Percentiles rank a stretch among this genome's conserved stretches.
These are phyloP conservation scores for Penicillium roqueforti DNA, from an alignment of 495 filamentous ascomycete genomes.

Conservation along the genomic window DNA sequence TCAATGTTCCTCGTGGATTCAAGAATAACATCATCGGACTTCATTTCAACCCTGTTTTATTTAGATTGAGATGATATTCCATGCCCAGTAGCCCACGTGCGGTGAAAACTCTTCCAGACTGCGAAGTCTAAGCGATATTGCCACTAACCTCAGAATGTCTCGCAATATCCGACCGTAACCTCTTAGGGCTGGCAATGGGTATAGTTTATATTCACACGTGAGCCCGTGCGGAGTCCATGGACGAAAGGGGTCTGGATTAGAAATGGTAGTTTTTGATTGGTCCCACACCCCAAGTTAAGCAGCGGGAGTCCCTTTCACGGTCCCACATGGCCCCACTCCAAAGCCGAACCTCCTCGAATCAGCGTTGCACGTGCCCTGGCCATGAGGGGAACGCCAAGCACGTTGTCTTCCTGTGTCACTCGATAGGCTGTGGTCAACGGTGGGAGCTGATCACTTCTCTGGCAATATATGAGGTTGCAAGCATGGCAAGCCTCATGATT, in stretches of 20 bases:
- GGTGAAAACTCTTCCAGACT: neutral
- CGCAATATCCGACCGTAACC: neutral
- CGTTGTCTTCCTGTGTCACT: slow-evolving; percentile 30
- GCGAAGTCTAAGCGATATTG: neutral
- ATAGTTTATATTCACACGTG: neutral
- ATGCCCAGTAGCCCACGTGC: no score
- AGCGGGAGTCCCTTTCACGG: slow-evolving; percentile 5
- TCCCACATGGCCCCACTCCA: slow-evolving; percentile 7
- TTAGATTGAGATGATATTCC: no score
- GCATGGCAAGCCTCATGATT: neutral
- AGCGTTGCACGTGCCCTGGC: slow-evolving; percentile 35
- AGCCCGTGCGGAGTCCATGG: neutral
- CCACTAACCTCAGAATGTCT: neutral
- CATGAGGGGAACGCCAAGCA: slow-evolving; percentile 25
- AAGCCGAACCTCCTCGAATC: slow-evolving; percentile 24
- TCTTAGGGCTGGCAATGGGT: neutral
- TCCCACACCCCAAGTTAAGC: slow-evolving; percentile 14
- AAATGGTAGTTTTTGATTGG: slow-evolving; percentile 11
- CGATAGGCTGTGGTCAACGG: slow-evolving; percentile 28
- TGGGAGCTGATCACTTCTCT: slow-evolving; percentile 16
- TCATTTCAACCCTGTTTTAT: no score
- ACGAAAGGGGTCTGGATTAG: slow-evolving; percentile 5
- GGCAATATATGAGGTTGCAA: neutral
- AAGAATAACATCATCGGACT: no score
- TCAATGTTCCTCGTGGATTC: no score